A percentile compares a stretch with the other conserved stretches of the same genome.
Evolutionary conservation across 2,329 filamentous ascomycete genomes (phyloP).

Genomic region (Aspergillus melleus): DNA sequence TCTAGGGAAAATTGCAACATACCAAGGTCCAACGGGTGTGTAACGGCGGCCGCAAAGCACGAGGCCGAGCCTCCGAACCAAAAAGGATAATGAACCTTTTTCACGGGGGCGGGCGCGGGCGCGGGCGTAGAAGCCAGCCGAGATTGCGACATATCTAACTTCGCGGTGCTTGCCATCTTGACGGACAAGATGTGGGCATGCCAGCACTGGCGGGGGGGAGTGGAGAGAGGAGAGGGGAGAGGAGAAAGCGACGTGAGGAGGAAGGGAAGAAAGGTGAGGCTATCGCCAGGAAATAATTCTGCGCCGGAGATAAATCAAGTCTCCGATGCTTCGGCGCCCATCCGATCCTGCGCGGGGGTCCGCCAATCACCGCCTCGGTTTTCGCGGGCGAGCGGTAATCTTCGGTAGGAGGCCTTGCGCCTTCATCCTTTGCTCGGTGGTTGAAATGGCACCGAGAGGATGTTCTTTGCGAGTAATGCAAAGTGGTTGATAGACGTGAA

Average conservation of each 20-base stretch:
- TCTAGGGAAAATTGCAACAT: slow-evolving; percentile 39
- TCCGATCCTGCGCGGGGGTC: slow-evolving; percentile 7
- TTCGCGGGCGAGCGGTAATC: slow-evolving; percentile 16
- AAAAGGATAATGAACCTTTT: slow-evolving; percentile 67
- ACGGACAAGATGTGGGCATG: slow-evolving; percentile 22
- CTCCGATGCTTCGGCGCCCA: slow-evolving; percentile 23
- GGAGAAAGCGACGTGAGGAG: slow-evolving; percentile 16
- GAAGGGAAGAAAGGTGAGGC: slow-evolving; percentile 3
- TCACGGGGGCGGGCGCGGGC: slow-evolving; percentile 16
- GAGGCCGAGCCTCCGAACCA: slow-evolving; percentile 98
- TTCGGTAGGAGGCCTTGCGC: slow-evolving; percentile 12
- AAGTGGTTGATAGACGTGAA: too few species aligned
- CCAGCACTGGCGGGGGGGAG: slow-evolving; percentile 13
- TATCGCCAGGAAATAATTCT: slow-evolving; percentile 15
- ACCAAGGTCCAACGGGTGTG: slow-evolving; percentile 91
- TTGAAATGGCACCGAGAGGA: background rate
- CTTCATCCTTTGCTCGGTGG: background rate
- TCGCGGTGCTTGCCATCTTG: slow-evolving; percentile 38
- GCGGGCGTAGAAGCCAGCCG: slow-evolving; percentile 17
- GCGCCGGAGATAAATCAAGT: slow-evolving; percentile 36
- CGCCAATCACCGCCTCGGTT: slow-evolving; percentile 36
- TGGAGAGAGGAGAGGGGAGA: slow-evolving; percentile 11
- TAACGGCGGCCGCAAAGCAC: slow-evolving; percentile 86
- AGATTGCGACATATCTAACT: slow-evolving; percentile 30
- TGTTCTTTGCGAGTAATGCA: background rate